Evolutionary conservation across 768 basidiomycete species (phyloP), one percentile per base, ranked within the genome.

Genomic region (Leccinellum luteum): DNA sequence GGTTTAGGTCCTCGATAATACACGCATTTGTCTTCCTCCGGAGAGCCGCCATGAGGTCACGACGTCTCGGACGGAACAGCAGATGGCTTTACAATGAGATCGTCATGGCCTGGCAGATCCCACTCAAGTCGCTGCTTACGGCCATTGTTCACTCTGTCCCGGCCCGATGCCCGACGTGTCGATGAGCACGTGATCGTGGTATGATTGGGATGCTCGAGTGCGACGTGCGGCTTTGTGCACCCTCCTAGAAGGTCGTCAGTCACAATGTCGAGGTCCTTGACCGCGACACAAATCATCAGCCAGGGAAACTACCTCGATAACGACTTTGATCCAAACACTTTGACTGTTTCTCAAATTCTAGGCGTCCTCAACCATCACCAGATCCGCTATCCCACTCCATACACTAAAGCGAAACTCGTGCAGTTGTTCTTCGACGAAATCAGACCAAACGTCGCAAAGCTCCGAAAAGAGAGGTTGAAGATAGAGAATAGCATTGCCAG

Each of bases 341-440:
- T 94, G 54, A 94, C 91, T 1, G 83, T 93, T 27, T 81, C 90
- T n/a, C 90, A 93, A 66, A 78, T 94, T 6, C 79, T 90, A 12
- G 91, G 90, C 47, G 76, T 94, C 31, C 78, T 94, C 55, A 82
- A 84, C 43, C 87, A 84, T 67, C 92, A 94, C 73, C 85, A 87
- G 62, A 75, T 92, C 68, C 79, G 78, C 45, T 90, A 85, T 72
- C 87, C 90, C 8, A 79, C 84, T 7, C 86, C 86, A 2, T 85
- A 89, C 70, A 86, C 86, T 45, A 94, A 94, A 67, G 75, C 86
- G 4, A 90, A 86, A 67, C 81, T 94, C 19, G 81, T 92, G 13
- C 80, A 85, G 57, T 72, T 85, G n/a, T 94, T 93, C 73, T 84
- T 89, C 58, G 82, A 87, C 51, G 82, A 92, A 76, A 81, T 94